Evolutionary conservation across 1,284 basidiomycete species (phyloP), one percentile per base, ranked within the genome.

Genomic region (Cronartium quercuum): DNA sequence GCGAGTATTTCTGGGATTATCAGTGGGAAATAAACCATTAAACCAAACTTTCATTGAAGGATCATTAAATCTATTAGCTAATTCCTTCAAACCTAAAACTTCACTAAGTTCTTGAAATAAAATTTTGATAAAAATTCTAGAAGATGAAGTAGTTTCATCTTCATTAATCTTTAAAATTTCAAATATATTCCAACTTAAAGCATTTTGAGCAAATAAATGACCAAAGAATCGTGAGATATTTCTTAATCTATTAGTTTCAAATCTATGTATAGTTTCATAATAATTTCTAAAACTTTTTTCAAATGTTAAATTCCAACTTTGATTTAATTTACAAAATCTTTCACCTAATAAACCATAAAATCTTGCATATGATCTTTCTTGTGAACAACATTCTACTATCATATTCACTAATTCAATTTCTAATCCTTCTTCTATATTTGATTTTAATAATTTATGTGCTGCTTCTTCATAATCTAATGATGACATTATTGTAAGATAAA

Each of bases 301-400:
- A 81, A 92, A 92, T 77, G 86, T 87, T 62, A 94, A 92, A 58
- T 90, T 91, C 94, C 95, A 98, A 10, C 91, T 86, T 37, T 92
- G 89, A 82, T 96, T 94, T 78, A 98, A 86, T 83, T 96, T 96
- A 85, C 91, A 91, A 84, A 98, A 94, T 12, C 95, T 89, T 83
- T 98, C 95, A 68, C 93, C 94, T 79, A 97, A 88, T 42, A 97
- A 88, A 24, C 95, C 95, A 81, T 95, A 98, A 85, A 97, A 98
- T 55, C 88, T 92, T 10, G 91, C 91, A 82, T 97, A 98, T 0
- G 95, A 94, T 4, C 95, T 90, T 82, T 98, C 95, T 85, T 98
- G 95, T 2, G 95, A 98, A 82, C 95, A 98, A 89, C 95, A 98
- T 81, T 98, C 95, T 82, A 98, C 90, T 76, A 98, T 87, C 95